Evolutionary conservation across 257 asterid genomes (phyloP).

Genomic region (Penstemon barbatus): DNA sequence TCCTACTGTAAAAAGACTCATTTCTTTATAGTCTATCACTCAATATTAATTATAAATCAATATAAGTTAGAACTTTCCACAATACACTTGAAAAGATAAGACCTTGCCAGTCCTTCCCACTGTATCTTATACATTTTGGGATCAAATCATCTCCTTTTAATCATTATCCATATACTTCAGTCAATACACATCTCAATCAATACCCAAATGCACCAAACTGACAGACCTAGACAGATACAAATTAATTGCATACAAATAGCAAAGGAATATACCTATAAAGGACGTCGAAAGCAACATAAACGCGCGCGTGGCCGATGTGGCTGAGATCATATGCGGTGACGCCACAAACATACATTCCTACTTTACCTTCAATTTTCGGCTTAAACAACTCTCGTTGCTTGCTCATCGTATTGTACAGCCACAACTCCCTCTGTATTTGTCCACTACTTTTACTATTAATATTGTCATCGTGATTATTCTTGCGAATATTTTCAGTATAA

Average conservation of each 20-base stretch:
- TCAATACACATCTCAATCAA: neutral
- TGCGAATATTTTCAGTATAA: constrained; percentile 18
- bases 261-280: constrained; percentile 59
- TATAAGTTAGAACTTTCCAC: too few relatives aligned
- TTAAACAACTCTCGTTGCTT: constrained; percentile 72
- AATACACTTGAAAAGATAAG: neutral
- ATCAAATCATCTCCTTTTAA: neutral
- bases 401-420: constrained; percentile 89
- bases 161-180: neutral
- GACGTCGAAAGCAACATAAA: constrained; percentile 86
- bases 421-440: constrained; percentile 46
- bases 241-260: neutral
- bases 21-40: too few relatives aligned
- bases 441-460: constrained; percentile 3
- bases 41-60: too few relatives aligned
- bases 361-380: constrained; percentile 71
- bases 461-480: constrained; percentile 4
- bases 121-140: neutral
- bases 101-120: neutral
- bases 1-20: too few relatives aligned
- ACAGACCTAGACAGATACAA: neutral
- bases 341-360: constrained; percentile 96
- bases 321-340: constrained; percentile 97
- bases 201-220: constrained; percentile 18
- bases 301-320: constrained; percentile 98